Percentiles rank a stretch among this genome's conserved stretches.
phyloP scores from a whole-genome alignment of 2,329 filamentous ascomycete species.

The Calonectria fujianensis region DNA sequence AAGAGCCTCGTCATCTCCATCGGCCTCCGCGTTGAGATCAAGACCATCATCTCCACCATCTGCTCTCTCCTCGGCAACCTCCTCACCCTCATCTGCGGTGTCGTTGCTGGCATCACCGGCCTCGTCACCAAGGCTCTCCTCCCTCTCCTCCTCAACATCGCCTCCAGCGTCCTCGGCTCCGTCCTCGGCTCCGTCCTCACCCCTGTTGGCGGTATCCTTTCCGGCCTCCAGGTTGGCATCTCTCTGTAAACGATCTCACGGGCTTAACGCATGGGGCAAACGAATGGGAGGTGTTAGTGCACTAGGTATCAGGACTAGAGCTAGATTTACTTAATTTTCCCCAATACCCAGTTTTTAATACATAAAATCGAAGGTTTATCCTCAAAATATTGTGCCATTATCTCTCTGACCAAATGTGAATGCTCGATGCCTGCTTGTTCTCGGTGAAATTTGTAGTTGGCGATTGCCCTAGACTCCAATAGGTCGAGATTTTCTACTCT shows the following conservation, averaged over 20 bases:
- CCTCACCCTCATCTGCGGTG: conserved; percentile 1
- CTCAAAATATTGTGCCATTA: not conserved
- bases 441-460: not conserved
- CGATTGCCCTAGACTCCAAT: not conserved
- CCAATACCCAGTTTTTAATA: not conserved
- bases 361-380: not conserved
- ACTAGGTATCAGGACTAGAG: conserved; percentile 12
- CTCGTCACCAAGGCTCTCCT: not conserved
- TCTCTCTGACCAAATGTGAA: not conserved
- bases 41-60: not conserved
- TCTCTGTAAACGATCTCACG: conserved; percentile 3
- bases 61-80: conserved; percentile 16
- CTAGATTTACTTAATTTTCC: not conserved
- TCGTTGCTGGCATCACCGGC: not conserved
- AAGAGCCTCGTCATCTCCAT: conserved; percentile 2
- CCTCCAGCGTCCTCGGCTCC: not conserved
- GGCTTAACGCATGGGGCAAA: not conserved
- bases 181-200: conserved; percentile 3
- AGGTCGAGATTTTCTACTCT: not conserved
- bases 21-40: conserved; percentile 20
- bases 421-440: not conserved
- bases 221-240: conserved; percentile 2
- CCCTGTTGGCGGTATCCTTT: conserved; percentile 1
- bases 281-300: not conserved
- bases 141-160: conserved; percentile 5